Conservation (phyloP, 805 yeast species). For the Metschnikowia aberdeeniae region DNA sequence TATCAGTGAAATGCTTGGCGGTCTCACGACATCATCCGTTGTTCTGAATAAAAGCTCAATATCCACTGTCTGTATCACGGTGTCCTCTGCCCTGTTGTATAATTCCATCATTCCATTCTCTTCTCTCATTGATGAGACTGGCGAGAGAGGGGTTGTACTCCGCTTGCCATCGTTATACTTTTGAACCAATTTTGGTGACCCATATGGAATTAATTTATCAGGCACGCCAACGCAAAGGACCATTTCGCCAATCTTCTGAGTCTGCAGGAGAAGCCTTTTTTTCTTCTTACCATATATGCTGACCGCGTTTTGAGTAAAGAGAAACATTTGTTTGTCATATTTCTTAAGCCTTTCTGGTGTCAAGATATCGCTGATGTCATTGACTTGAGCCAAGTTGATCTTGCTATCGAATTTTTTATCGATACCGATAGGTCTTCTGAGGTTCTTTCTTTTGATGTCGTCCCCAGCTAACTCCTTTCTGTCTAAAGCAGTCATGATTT, state of each 20-base stretch:
- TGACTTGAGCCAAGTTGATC: conserved; percentile 6
- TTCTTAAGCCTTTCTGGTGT: conserved; percentile 11
- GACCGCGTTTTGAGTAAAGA: conserved; percentile 16
- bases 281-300: conserved; percentile 34
- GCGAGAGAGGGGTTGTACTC: conserved; percentile 1
- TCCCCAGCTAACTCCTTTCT: conserved; percentile 23
- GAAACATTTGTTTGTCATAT: conserved; percentile 2
- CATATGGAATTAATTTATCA: conserved; percentile 29
- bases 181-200: conserved; percentile 35
- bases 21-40: conserved; percentile 19
- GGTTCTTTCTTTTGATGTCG: conserved; percentile 33
- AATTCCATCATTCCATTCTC: conserved; percentile 26
- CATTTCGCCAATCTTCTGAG: conserved; percentile 33
- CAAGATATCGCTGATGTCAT: conserved; percentile 26
- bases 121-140: conserved; percentile 4
- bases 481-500: conserved; percentile 31
- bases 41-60: conserved; percentile 28
- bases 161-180: conserved; percentile 30
- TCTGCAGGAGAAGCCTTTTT: conserved; percentile 32
- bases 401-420: conserved; percentile 3
- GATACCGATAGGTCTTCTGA: conserved; percentile 11
- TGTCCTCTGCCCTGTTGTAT: conserved; percentile 27
- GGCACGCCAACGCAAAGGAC: conserved; percentile 33
- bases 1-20: conserved; percentile 32
- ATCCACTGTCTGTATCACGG: conserved; percentile 21